These are phyloP conservation scores for Melastoma candidum DNA, from an alignment of 441 rosid species.

Conservation along the genomic window DNA sequence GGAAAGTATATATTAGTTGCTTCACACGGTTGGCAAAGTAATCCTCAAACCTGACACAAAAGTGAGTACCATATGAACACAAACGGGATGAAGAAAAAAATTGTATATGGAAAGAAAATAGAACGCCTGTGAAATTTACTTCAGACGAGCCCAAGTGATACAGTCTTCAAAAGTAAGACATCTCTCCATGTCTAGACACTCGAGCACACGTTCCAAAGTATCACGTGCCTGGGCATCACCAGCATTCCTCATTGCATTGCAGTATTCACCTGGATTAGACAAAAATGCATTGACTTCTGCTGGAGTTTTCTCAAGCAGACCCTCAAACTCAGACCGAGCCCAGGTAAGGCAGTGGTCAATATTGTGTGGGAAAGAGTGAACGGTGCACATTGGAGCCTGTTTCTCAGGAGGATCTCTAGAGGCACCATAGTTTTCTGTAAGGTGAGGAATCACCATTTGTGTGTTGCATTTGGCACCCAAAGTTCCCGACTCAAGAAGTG, in stretches of 20 bases:
- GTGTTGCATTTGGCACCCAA: conserved; percentile 88
- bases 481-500: conserved; percentile 92
- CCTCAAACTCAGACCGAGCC: conserved; percentile 97
- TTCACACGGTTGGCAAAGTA: conserved; percentile 80
- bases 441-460: conserved; percentile 86
- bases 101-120: conserved; percentile 1
- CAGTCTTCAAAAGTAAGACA: conserved; percentile 74
- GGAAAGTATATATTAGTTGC: conserved; percentile 79
- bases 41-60: conserved; percentile 66
- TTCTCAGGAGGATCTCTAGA: conserved; percentile 95
- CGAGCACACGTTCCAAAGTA: conserved; percentile 70
- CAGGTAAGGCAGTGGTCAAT: conserved; percentile 93
- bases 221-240: conserved; percentile 95
- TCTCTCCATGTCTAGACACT: conserved; percentile 76
- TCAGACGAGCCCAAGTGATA: conserved; percentile 79
- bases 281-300: conserved; percentile 83
- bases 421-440: conserved; percentile 91
- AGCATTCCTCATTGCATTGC: conserved; percentile 59
- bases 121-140: conserved; percentile 22
- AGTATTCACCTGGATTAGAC: conserved; percentile 59
- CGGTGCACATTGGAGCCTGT: conserved; percentile 96
- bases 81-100: not conserved
- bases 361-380: conserved; percentile 93
- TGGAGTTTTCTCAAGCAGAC: conserved; percentile 86
- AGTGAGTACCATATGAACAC: not conserved